Evolutionary conservation across 2,329 filamentous ascomycete species (phyloP), one percentile per base, ranked within the genome.

Genomic region (Botrytis porri): DNA sequence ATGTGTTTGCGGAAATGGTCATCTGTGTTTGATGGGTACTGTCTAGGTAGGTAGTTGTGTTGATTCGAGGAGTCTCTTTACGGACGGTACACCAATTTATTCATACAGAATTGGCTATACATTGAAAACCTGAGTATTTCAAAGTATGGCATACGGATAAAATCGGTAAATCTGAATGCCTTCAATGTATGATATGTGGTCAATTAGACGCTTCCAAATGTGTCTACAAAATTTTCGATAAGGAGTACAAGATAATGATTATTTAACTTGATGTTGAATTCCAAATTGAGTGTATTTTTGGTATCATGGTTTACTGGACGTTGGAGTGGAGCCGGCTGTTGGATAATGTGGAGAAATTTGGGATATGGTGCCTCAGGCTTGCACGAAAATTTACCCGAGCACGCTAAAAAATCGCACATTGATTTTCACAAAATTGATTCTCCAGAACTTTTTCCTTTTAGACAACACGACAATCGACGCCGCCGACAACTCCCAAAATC

Each of bases 391-490:
- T 69, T 69, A 69, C 65, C 65, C 65, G 65, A 69, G 18, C 54
- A 18, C 70, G 59, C 72, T 66, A 69, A 43, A 69, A 57, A 29
- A 22, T 57, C 51, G 35, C 64, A 48, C 65, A 43, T 37, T 39
- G n/a, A 48, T 54, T 20, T 64, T 62, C 45, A 62, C 22, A 48
- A 61, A 73, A 66, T 22, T 48, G 39, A 43, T 12, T n/a, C 62
- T 60, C 63, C 8, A 69, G 67, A 57, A 57, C 51, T 57, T 57
- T 54, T 69, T 39, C 51, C 39, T 48, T 48, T 35, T 29, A 67
- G 54, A 74, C 69, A 62, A 70, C 74, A 66, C 69, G n/a, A 57
- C 71, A 72, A 70, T 69, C 70, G 70, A 72, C 70, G 70, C 64
- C 73, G 51, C 35, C 65, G 69, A 70, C 61, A 72, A 73, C 54